Evolutionary conservation across 164 flowering plant genomes (phyloP).

Genomic region (Piper betle): DNA sequence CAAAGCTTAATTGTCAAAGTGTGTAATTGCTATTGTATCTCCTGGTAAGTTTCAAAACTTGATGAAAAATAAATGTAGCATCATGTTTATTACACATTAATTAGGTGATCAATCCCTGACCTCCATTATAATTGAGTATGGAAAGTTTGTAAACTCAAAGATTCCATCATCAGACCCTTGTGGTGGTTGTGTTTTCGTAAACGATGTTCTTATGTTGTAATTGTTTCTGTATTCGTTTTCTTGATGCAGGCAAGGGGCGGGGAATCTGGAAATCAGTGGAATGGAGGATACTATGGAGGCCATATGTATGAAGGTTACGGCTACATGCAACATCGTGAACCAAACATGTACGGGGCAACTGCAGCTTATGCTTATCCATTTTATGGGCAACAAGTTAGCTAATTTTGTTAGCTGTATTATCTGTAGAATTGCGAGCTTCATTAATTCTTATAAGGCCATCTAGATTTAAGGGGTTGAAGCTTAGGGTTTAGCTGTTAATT

Average conservation of each 20-base stretch:
- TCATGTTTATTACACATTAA: no score
- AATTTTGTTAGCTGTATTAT: conserved; percentile 7
- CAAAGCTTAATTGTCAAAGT: no score
- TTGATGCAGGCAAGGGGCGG: conserved; percentile 36
- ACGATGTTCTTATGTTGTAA: background rate
- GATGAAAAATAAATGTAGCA: no score
- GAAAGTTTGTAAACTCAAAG: no score
- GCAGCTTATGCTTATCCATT: conserved; percentile 61
- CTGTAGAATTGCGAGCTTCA: background rate
- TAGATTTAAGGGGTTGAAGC: background rate
- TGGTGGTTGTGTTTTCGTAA: no score
- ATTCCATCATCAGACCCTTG: no score
- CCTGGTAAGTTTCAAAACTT: no score
- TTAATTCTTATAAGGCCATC: background rate
- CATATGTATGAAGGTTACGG: conserved; percentile 64
- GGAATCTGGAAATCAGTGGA: conserved; percentile 64
- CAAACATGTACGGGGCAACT: conserved; percentile 58
- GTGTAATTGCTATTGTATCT: no score
- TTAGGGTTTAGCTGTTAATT: background rate
- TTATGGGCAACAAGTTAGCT: conserved; percentile 91
- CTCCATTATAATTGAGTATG: no score
- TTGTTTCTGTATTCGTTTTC: background rate
- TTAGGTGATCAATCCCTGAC: no score
- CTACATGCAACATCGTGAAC: conserved; percentile 62
- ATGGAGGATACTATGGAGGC: conserved; percentile 62